A percentile compares a stretch with the other conserved stretches of the same genome.
Conservation (phyloP, 768 basidiomycete species). For the Pulveroboletus sp. region DNA sequence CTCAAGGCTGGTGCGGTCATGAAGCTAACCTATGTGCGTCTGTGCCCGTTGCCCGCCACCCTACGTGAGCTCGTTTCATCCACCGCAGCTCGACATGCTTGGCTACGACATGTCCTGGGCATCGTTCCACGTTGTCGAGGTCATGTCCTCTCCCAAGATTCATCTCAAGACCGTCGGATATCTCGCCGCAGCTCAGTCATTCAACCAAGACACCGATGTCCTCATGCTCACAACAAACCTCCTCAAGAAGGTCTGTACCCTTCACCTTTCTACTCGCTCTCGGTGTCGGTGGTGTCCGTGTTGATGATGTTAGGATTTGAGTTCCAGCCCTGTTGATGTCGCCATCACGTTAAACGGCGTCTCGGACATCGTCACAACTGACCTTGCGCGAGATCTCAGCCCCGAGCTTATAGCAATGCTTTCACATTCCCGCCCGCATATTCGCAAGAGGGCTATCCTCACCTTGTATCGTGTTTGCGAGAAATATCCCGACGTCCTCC, state of each 20-base stretch:
- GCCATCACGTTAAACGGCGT: conserved; percentile 78
- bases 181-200: conserved; percentile 87
- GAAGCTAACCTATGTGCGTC: conserved; percentile 93
- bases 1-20: conserved; percentile 92
- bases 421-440: conserved; percentile 81
- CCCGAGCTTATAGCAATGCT: conserved; percentile 83
- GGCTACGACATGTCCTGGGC: conserved; percentile 95
- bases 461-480: conserved; percentile 75
- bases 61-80: conserved; percentile 8
- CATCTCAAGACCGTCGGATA: conserved; percentile 96
- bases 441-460: conserved; percentile 87
- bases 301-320: conserved; percentile 58
- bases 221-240: conserved; percentile 96
- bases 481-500: conserved; percentile 76
- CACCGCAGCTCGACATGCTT: conserved; percentile 86
- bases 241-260: conserved; percentile 74
- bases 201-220: conserved; percentile 91
- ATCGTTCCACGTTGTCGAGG: conserved; percentile 94
- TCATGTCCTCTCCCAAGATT: conserved; percentile 90
- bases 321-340: conserved; percentile 68
- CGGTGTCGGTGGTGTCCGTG: conserved; percentile 6
- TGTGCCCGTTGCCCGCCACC: neutral
- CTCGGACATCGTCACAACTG: conserved; percentile 76
- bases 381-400: conserved; percentile 87
- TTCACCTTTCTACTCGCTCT: neutral